Evolutionary conservation across 176 grass and related monocot species (phyloP).

Genomic region (Tillandsia fasciculata): DNA sequence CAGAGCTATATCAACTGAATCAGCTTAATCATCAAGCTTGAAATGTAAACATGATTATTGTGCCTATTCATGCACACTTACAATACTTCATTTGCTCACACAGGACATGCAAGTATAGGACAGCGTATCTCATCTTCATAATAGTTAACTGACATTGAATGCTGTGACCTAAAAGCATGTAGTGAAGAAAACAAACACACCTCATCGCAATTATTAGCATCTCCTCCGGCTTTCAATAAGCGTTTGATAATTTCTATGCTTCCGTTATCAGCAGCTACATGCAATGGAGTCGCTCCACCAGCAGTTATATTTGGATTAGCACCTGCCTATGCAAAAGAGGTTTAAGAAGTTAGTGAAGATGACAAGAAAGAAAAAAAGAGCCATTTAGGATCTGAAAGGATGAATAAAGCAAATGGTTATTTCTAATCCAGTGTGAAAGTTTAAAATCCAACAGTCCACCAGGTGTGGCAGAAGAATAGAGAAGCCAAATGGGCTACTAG

Average conservation of each 20-base stretch:
- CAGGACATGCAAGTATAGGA: background rate
- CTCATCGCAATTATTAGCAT: conserved; percentile 73
- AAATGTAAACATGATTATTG: no score
- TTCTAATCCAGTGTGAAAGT: background rate
- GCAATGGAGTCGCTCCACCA: conserved; percentile 85
- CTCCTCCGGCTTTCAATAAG: conserved; percentile 68
- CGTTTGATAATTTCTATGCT: conserved; percentile 55
- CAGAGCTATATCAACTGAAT: no score
- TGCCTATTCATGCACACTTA: no score
- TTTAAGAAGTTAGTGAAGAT: conserved; percentile 1
- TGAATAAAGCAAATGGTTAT: background rate
- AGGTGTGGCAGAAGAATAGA: background rate
- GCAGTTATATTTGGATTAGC: conserved; percentile 73
- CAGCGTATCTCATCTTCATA: background rate
- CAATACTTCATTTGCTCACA: no score
- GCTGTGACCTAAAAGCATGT: conserved; percentile 2
- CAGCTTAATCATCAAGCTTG: no score
- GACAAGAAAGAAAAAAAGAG: conserved; percentile 7
- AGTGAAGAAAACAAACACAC: conserved; percentile 30
- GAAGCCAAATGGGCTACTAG: background rate
- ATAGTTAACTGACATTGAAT: background rate
- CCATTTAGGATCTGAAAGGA: background rate
- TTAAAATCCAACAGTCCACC: background rate
- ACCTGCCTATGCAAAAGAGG: conserved; percentile 43
- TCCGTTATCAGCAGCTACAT: conserved; percentile 76